Evolutionary conservation across 495 filamentous ascomycete genomes (phyloP).

Genomic region (Physcia stellaris): DNA sequence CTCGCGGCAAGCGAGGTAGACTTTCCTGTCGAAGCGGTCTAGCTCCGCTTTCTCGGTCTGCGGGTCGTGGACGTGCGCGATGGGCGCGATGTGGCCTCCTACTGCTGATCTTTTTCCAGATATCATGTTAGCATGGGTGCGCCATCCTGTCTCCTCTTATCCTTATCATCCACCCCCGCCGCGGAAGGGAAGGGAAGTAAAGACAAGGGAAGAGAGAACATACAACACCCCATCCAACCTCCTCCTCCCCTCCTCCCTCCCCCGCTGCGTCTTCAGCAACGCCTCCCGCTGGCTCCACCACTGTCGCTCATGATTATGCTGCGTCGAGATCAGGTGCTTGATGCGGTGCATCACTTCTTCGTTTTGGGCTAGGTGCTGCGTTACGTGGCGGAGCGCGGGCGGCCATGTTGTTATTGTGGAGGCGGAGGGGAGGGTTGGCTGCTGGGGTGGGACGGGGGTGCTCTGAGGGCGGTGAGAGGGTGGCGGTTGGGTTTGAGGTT

Average conservation of each 20-base stretch:
- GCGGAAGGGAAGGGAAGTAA: no score
- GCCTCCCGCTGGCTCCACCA: constrained; percentile 46
- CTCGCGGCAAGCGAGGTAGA: constrained; percentile 36
- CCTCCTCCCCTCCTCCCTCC: constrained; percentile 34
- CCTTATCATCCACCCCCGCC: background rate
- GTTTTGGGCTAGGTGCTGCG: constrained; percentile 39
- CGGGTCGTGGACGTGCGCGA: no score
- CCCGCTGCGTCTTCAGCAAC: constrained; percentile 34
- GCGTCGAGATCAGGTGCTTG: constrained; percentile 44
- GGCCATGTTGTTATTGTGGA: constrained; percentile 53
- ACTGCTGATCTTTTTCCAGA: background rate
- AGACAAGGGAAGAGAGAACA: constrained; percentile 7
- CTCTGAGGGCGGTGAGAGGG: background rate
- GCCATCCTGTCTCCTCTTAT: background rate
- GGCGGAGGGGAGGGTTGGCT: constrained; percentile 24
- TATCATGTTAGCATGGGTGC: background rate
- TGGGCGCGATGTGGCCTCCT: constrained; percentile 19
- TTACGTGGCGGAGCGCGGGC: constrained; percentile 46
- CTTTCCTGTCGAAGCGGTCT: constrained; percentile 37
- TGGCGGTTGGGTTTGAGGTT: constrained; percentile 5
- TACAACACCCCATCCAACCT: constrained; percentile 39
- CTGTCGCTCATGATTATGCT: constrained; percentile 48
- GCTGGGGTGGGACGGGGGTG: background rate
- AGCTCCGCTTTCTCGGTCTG: constrained; percentile 33
- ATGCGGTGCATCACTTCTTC: constrained; percentile 27